Percentiles rank a stretch among this genome's conserved stretches.
These are phyloP conservation scores for Apiotrichum siamense DNA, from an alignment of 1,284 basidiomycete genomes.

Conservation along the genomic window DNA sequence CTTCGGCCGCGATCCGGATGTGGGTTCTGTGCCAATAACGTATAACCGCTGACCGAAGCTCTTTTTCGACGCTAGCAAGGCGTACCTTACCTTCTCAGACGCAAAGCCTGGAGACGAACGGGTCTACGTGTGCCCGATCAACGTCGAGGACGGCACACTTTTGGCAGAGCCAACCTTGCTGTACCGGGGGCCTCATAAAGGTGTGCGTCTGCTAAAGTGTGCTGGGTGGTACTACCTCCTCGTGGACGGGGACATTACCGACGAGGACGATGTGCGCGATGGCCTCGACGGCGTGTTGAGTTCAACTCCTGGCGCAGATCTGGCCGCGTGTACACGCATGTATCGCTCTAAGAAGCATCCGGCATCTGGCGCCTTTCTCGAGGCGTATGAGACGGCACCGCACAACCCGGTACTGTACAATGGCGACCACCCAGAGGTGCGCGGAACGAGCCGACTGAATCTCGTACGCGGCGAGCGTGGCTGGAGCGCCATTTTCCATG, in stretches of 20 bases:
- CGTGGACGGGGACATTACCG: conserved; percentile 26
- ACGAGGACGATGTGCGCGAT: conserved; percentile 9
- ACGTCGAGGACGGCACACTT: conserved; percentile 18
- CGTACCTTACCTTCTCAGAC: conserved; percentile 12
- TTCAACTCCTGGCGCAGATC: not conserved
- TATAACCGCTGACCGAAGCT: conserved; percentile 14
- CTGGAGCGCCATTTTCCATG: conserved; percentile 1
- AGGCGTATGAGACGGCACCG: not conserved
- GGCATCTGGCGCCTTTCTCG: not conserved
- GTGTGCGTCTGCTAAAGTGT: not conserved
- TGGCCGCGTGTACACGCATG: conserved; percentile 10
- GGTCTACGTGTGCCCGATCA: conserved; percentile 22
- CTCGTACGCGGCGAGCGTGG: conserved; percentile 3
- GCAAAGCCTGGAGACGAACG: not conserved
- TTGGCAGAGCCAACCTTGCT: not conserved
- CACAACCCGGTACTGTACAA: conserved; percentile 18
- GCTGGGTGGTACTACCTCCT: conserved; percentile 24
- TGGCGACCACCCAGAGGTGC: not conserved
- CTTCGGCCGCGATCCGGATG: conserved; percentile 28
- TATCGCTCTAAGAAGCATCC: conserved; percentile 9
- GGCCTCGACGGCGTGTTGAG: conserved; percentile 15
- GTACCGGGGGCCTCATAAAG: not conserved
- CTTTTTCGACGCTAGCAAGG: conserved; percentile 26
- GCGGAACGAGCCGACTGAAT: not conserved
- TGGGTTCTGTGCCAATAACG: conserved; percentile 1